These are phyloP conservation scores for Colletotrichum sp. DNA, from an alignment of 2,329 filamentous ascomycete species.

Conservation along the genomic window DNA sequence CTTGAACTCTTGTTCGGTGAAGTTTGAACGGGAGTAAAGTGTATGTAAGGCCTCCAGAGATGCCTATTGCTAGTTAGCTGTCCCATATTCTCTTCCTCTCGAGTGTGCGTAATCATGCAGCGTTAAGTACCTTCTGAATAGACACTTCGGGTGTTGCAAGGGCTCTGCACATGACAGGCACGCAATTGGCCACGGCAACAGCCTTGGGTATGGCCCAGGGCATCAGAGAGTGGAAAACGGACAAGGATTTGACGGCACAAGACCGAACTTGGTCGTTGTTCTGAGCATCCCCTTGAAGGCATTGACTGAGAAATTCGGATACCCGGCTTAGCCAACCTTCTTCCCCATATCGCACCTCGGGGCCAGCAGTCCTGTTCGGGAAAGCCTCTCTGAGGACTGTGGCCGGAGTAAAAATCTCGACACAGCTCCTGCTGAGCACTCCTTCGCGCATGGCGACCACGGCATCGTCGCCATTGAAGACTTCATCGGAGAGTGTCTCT, in stretches of 20 bases:
- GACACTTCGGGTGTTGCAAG: conserved; percentile 73
- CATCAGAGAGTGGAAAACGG: conserved; percentile 79
- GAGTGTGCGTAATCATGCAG: neutral
- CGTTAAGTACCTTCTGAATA: conserved; percentile 68
- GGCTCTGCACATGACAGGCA: conserved; percentile 72
- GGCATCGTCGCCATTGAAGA: conserved; percentile 89
- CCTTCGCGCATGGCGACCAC: conserved; percentile 83
- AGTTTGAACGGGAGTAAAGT: conserved; percentile 76
- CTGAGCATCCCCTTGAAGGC: conserved; percentile 68
- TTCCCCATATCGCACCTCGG: conserved; percentile 74
- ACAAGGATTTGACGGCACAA: conserved; percentile 78
- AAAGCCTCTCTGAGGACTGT: conserved; percentile 77
- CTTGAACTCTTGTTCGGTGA: conserved; percentile 79
- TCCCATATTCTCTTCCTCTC: neutral
- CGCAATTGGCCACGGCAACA: conserved; percentile 72
- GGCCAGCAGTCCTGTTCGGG: conserved; percentile 70
- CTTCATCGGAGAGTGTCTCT: conserved; percentile 91
- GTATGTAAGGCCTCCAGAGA: conserved; percentile 84
- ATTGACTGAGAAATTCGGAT: conserved; percentile 75
- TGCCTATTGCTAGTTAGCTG: conserved; percentile 54
- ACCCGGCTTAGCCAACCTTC: conserved; percentile 89
- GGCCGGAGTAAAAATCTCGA: conserved; percentile 90
- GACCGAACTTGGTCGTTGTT: conserved; percentile 70
- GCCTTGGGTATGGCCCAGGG: conserved; percentile 88
- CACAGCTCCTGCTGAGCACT: conserved; percentile 84